phyloP scores from a whole-genome alignment of 441 rosid species.

The Mallotus repandus region DNA sequence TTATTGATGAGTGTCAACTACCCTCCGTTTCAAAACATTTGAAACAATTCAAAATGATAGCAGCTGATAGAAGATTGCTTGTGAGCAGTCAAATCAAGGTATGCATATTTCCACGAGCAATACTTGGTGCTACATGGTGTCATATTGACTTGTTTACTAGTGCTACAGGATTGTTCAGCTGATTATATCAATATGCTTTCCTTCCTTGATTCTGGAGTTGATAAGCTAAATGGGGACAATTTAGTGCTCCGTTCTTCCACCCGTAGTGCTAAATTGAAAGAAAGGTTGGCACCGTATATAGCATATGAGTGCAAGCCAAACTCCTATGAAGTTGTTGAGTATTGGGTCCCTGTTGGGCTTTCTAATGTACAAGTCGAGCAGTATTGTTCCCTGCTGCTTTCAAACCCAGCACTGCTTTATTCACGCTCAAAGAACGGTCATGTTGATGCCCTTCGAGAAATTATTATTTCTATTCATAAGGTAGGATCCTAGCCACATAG shows the following conservation, averaged over 20 bases:
- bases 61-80: conserved; percentile 34
- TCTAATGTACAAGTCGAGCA: conserved; percentile 52
- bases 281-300: conserved; percentile 20
- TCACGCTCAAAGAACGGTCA: conserved; percentile 31
- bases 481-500: conserved; percentile 18
- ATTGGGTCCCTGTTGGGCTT: conserved; percentile 46
- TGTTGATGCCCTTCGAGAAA: conserved; percentile 28
- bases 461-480: conserved; percentile 39
- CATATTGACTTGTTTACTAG: neutral
- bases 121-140: neutral
- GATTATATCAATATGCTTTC: conserved; percentile 29
- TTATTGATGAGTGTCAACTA: conserved; percentile 39
- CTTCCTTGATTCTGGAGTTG: conserved; percentile 28
- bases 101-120: neutral
- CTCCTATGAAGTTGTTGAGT: conserved; percentile 33
- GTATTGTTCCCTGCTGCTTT: conserved; percentile 42
- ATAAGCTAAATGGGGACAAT: conserved; percentile 11
- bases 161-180: conserved; percentile 23
- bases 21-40: conserved; percentile 17
- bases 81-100: conserved; percentile 34
- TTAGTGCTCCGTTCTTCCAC: conserved; percentile 5
- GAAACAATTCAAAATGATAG: conserved; percentile 28
- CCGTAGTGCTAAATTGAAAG: conserved; percentile 23
- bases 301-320: conserved; percentile 30
- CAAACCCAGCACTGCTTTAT: conserved; percentile 30